Percentiles rank a stretch among this genome's conserved stretches.
Evolutionary conservation across 257 asterid species (phyloP).

Genomic region (Nicotiana otophora): DNA sequence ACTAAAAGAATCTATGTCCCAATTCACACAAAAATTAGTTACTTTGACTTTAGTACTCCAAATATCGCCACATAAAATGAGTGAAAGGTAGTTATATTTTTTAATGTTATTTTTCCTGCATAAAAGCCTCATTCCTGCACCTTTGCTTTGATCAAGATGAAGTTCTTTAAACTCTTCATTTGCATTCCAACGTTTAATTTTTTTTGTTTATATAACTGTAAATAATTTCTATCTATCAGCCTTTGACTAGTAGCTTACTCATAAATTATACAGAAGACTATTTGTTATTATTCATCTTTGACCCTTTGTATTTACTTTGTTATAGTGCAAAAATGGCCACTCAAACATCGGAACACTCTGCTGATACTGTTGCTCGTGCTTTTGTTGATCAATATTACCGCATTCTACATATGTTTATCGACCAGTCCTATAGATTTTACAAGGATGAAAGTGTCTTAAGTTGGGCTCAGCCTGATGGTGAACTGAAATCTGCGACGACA

Average conservation of each 20-base stretch:
- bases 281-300: no score
- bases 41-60: no score
- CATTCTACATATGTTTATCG: neutral
- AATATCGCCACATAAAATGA: no score
- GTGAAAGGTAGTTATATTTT: neutral
- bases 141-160: neutral
- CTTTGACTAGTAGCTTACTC: neutral
- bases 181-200: neutral
- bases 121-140: neutral
- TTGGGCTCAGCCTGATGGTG: neutral
- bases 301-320: neutral
- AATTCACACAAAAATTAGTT: no score
- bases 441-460: neutral
- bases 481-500: neutral
- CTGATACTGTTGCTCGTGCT: neutral
- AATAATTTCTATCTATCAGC: neutral
- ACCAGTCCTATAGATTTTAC: neutral
- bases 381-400: neutral
- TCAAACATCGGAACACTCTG: neutral
- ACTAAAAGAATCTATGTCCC: no score
- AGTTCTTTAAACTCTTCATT: neutral
- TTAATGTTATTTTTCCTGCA: neutral
- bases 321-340: neutral
- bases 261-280: neutral
- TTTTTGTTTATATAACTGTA: neutral